Evolutionary conservation across 2,329 filamentous ascomycete genomes (phyloP).

Genomic region (Diaporthe helianthi): DNA sequence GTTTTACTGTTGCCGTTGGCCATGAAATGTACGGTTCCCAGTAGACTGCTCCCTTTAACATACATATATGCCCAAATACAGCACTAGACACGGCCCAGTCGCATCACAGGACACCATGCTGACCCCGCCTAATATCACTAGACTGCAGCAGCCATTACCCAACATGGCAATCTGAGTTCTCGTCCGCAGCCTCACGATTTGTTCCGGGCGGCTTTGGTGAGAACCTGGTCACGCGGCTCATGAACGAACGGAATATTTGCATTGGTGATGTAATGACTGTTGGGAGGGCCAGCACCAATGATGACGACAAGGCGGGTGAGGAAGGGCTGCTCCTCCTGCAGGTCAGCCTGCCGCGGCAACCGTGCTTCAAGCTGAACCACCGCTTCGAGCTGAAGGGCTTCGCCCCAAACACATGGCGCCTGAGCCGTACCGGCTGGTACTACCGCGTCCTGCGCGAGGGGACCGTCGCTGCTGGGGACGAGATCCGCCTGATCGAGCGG

Average conservation of each 20-base stretch:
- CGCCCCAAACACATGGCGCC: constrained; percentile 62
- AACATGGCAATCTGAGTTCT: constrained; percentile 60
- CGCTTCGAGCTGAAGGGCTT: constrained; percentile 70
- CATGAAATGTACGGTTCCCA: background rate
- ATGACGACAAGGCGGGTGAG: constrained; percentile 40
- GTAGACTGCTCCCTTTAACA: background rate
- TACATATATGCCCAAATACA: background rate
- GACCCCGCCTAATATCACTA: constrained; percentile 39
- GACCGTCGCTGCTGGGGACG: constrained; percentile 60
- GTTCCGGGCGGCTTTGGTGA: constrained; percentile 68
- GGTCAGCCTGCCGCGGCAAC: constrained; percentile 67
- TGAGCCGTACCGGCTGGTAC: constrained; percentile 70
- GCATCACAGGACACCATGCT: constrained; percentile 2
- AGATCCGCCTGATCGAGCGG: constrained; percentile 62
- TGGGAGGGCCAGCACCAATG: constrained; percentile 39
- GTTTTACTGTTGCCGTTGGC: too few relatives aligned
- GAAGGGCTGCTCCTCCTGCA: constrained; percentile 54
- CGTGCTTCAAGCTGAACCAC: constrained; percentile 74
- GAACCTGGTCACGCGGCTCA: constrained; percentile 63
- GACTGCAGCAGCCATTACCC: constrained; percentile 68
- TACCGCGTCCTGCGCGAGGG: constrained; percentile 67
- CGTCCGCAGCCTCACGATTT: constrained; percentile 58
- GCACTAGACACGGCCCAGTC: background rate
- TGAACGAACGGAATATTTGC: constrained; percentile 71
- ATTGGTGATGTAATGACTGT: constrained; percentile 68